Percentiles rank a stretch among this genome's conserved stretches.
phyloP scores from a whole-genome alignment of 768 basidiomycete genomes.

The Pleurotus ostreatus region DNA sequence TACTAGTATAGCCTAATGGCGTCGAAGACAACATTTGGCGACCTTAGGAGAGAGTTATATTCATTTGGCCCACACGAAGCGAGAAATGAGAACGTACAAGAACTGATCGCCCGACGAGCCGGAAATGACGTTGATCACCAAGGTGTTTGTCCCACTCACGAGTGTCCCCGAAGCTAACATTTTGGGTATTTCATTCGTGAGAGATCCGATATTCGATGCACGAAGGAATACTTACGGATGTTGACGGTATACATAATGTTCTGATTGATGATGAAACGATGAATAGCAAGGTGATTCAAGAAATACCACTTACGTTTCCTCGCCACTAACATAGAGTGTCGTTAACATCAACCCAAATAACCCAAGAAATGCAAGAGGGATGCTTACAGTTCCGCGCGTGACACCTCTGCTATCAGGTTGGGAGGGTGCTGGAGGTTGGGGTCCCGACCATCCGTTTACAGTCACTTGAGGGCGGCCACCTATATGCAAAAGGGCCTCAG shows the following conservation, averaged over 20 bases:
- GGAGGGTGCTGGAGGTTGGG: conserved; percentile 24
- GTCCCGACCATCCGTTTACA: conserved; percentile 27
- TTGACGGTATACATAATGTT: conserved; percentile 30
- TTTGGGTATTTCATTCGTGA: background rate
- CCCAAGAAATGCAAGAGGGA: no score
- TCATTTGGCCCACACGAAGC: no score
- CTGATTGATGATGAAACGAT: conserved; percentile 9
- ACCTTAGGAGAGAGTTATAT: conserved; percentile 11
- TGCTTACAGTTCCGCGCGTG: conserved; percentile 26
- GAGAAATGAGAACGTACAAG: conserved; percentile 21
- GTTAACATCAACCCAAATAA: background rate
- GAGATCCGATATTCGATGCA: background rate
- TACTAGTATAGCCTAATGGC: conserved; percentile 23
- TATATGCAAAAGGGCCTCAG: conserved; percentile 2
- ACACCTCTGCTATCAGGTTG: conserved; percentile 28
- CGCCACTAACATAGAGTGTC: conserved; percentile 17
- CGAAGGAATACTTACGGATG: conserved; percentile 23
- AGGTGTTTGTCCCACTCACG: conserved; percentile 23
- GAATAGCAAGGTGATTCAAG: background rate
- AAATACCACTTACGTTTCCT: conserved; percentile 25
- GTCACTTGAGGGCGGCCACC: conserved; percentile 28
- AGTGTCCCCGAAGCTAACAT: conserved; percentile 25
- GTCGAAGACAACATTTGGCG: conserved; percentile 29
- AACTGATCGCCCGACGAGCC: conserved; percentile 28
- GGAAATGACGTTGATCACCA: conserved; percentile 29